These are phyloP conservation scores for Fusarium lateritium DNA, from an alignment of 2,329 filamentous ascomycete genomes.

Conservation along the genomic window DNA sequence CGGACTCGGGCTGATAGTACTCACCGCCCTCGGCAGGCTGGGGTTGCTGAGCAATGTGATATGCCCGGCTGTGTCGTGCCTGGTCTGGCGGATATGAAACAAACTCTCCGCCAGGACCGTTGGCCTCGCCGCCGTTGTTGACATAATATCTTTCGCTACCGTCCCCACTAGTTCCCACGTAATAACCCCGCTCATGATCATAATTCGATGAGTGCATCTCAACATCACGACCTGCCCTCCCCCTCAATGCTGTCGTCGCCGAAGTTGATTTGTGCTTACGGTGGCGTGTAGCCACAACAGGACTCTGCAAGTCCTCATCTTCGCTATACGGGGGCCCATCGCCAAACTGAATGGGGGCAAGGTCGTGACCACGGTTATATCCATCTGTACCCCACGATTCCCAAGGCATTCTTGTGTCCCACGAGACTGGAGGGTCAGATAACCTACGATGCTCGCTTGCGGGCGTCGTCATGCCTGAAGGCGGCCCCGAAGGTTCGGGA, in stretches of 20 bases:
- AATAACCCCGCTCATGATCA: slow-evolving; percentile 75
- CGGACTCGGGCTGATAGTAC: slow-evolving; percentile 68
- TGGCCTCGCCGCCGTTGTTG: slow-evolving; percentile 76
- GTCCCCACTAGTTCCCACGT: slow-evolving; percentile 76
- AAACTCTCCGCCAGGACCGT: slow-evolving; percentile 84
- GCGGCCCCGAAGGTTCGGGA: slow-evolving; percentile 77
- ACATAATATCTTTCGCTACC: slow-evolving; percentile 83
- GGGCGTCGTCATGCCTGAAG: slow-evolving; percentile 87
- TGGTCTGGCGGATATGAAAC: slow-evolving; percentile 82
- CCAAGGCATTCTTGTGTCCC: slow-evolving; percentile 78
- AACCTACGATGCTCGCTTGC: slow-evolving; percentile 83
- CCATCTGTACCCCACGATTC: slow-evolving; percentile 68
- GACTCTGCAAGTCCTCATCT: slow-evolving; percentile 94
- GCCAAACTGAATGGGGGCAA: slow-evolving; percentile 86
- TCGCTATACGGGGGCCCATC: slow-evolving; percentile 95
- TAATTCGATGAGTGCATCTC: slow-evolving; percentile 65
- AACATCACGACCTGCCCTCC: slow-evolving; percentile 63
- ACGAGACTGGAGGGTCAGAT: slow-evolving; percentile 84
- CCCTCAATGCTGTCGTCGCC: slow-evolving; percentile 60
- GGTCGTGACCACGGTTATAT: slow-evolving; percentile 75
- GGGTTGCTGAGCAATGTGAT: slow-evolving; percentile 60
- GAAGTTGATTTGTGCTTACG: slow-evolving; percentile 85
- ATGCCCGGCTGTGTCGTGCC: slow-evolving; percentile 68
- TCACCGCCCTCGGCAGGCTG: slow-evolving; percentile 65
- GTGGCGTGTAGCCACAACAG: slow-evolving; percentile 87